A percentile compares a stretch with the other conserved stretches of the same genome.
Evolutionary conservation across 108 stramenopile species (phyloP).

Genomic region (Fistulifera pelliculosa): DNA sequence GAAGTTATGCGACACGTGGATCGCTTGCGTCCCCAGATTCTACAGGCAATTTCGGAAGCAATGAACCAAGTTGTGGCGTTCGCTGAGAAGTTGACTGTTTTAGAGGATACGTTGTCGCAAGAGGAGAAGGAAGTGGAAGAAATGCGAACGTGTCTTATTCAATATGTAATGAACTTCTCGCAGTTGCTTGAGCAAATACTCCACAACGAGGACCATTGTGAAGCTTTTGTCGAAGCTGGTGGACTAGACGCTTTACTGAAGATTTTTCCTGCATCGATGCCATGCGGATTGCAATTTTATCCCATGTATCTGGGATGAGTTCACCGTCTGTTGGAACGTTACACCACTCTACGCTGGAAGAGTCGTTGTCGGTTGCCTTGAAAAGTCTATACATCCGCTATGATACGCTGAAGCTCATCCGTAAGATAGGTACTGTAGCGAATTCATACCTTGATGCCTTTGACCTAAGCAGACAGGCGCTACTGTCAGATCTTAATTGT

Average conservation of each 20-base stretch:
- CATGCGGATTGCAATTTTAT: constrained; percentile 57
- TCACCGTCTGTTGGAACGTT: constrained; percentile 63
- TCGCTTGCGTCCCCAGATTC: constrained; percentile 42
- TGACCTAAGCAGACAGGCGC: constrained; percentile 1
- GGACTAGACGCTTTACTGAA: constrained; percentile 70
- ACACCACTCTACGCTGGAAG: constrained; percentile 66
- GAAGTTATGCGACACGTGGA: constrained; percentile 91
- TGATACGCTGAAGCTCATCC: constrained; percentile 49
- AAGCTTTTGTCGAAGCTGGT: constrained; percentile 62
- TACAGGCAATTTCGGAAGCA: constrained; percentile 55
- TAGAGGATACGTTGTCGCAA: constrained; percentile 16
- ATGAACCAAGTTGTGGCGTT: constrained; percentile 56
- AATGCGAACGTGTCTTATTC: constrained; percentile 65
- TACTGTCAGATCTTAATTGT: neutral
- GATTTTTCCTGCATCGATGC: constrained; percentile 59
- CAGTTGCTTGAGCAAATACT: constrained; percentile 84
- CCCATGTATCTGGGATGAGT: constrained; percentile 69
- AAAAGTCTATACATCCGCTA: constrained; percentile 49
- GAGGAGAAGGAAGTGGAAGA: constrained; percentile 28
- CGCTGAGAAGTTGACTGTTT: constrained; percentile 33
- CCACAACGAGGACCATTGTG: constrained; percentile 71
- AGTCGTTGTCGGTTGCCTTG: constrained; percentile 44
- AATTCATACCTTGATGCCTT: constrained; percentile 24
- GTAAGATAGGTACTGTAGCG: constrained; percentile 36
- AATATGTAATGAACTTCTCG: constrained; percentile 76